A percentile compares a stretch with the other conserved stretches of the same genome.
Conservation (phyloP, 345 rosid genomes). For the Populus pruinosa region DNA sequence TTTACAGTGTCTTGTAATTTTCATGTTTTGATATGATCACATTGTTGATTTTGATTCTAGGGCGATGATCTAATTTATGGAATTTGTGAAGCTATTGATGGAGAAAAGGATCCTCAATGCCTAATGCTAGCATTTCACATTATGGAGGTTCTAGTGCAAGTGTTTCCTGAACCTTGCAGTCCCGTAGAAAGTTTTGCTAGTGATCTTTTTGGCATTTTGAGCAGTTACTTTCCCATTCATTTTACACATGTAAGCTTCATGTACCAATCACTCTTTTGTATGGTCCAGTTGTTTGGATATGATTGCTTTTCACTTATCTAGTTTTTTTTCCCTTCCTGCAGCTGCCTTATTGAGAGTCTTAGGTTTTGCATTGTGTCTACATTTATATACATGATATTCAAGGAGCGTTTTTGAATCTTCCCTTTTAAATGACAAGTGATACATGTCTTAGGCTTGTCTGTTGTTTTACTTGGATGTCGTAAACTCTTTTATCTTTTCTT, state of each 20-base stretch:
- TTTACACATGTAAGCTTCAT: slow-evolving; percentile 79
- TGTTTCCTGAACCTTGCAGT: slow-evolving; percentile 65
- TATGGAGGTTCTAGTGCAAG: slow-evolving; percentile 53
- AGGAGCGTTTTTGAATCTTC: neutral
- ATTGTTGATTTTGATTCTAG: slow-evolving; percentile 33
- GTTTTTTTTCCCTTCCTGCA: neutral
- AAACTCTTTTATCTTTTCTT: neutral
- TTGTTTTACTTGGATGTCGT: neutral
- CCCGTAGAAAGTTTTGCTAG: slow-evolving; percentile 54
- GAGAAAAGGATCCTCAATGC: slow-evolving; percentile 91
- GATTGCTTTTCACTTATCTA: neutral
- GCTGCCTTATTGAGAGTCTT: neutral
- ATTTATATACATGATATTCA: neutral
- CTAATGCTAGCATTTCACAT: slow-evolving; percentile 73
- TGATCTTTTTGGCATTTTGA: slow-evolving; percentile 59
- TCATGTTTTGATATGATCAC: slow-evolving; percentile 6
- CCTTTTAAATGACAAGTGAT: neutral
- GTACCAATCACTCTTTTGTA: neutral
- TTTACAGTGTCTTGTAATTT: neutral
- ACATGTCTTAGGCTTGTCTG: neutral
- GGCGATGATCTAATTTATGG: slow-evolving; percentile 57
- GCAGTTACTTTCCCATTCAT: slow-evolving; percentile 85
- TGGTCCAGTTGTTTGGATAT: neutral
- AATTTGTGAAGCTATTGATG: slow-evolving; percentile 71
- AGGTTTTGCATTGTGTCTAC: neutral